phyloP scores from a whole-genome alignment of 306 rosid species.

The Gillenia trifoliata region DNA sequence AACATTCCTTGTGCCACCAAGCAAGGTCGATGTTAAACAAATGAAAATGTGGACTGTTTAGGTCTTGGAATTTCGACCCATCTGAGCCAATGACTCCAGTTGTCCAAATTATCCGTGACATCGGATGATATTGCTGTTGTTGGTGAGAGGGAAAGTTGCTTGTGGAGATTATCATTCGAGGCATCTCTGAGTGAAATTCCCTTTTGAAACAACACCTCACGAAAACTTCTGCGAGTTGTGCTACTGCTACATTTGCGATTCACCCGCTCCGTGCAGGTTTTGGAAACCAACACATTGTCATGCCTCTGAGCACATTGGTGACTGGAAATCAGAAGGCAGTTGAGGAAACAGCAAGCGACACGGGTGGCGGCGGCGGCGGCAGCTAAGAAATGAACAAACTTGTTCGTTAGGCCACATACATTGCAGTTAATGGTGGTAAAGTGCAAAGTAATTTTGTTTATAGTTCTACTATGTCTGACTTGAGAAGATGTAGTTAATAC shows the following conservation, averaged over 20 bases:
- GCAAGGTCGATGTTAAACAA: neutral
- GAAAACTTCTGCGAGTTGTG: conserved; percentile 48
- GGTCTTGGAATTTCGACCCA: neutral
- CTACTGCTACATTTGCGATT: conserved; percentile 52
- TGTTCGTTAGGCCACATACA: neutral
- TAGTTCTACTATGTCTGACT: too few species aligned
- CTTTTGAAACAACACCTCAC: conserved; percentile 45
- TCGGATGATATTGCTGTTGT: neutral
- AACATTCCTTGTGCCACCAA: neutral
- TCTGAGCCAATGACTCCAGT: neutral
- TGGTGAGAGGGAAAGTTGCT: conserved; percentile 40
- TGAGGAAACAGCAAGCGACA: neutral
- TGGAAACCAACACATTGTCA: conserved; percentile 33
- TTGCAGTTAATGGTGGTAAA: neutral
- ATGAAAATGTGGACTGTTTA: neutral
- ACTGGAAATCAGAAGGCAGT: conserved; percentile 12
- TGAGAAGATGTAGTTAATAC: too few species aligned
- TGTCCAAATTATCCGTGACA: neutral
- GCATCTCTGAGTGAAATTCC: conserved; percentile 51
- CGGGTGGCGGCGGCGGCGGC: too few species aligned
- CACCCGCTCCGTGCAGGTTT: conserved; percentile 25
- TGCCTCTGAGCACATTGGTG: conserved; percentile 11
- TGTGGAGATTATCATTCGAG: conserved; percentile 65
- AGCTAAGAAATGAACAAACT: neutral
- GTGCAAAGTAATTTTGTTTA: neutral